Evolutionary conservation across 2,329 filamentous ascomycete species (phyloP), one percentile per base, ranked within the genome.

Genomic region (Ceratocystis destructans): DNA sequence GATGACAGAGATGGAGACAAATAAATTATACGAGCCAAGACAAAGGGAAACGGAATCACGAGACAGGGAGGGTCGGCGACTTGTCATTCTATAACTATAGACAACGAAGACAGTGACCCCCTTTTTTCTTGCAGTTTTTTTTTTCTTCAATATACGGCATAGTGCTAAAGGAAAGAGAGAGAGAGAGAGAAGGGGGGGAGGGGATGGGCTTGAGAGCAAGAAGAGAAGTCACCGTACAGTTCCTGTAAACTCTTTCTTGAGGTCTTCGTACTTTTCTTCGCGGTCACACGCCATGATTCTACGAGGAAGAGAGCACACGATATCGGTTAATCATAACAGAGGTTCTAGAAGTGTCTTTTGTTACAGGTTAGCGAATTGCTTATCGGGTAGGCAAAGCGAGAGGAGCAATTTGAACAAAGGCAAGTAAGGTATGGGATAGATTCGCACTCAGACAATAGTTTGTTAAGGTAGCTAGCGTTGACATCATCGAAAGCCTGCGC

Each of bases 211-310:
- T 45, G 44, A 44, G 20, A 64, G 68, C 44, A 62, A 67, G 68
- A 73, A 72, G 70, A 74, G 74, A 68, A 64, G 65, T 61, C 67
- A 72, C 73, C 80, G 80, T 96, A 96, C 93, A 85, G 86, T 87
- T 81, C 85, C 85, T 75, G 83, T 82, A 78, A 95, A 97, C 79
- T 96, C 90, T 75, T 87, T 78, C 76, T 83, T 80, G 75, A 99
- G 79, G 70, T 80, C 81, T 75, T 96, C 87, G 79, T 87, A 95
- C 76, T 90, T 94, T 70, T 95, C 89, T 77, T 92, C 88, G 75
- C 84, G 84, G 78, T 99, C 94, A 83, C 94, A 99, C 70, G 93
- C 94, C 78, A 95, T 86, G 73, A 99, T 87, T 79, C 94, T 99
- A 79, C 66, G 67, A 31, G 61, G 31, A 25, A 59, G 31, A 64